phyloP scores from a whole-genome alignment of 106 monocot genomes.

The Dendrobium huoshanense region DNA sequence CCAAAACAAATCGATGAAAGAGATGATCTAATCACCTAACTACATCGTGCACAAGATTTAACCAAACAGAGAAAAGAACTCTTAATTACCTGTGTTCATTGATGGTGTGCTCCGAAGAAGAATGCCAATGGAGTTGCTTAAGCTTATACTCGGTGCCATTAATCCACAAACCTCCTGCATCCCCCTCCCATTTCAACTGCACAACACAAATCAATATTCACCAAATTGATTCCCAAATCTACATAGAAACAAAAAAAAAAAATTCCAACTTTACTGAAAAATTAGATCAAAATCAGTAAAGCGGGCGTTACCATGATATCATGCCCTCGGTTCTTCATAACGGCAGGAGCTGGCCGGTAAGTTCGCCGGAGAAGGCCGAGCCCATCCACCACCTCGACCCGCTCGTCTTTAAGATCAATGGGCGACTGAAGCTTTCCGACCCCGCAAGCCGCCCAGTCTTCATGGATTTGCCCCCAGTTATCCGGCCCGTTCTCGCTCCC shows the following conservation, averaged over 20 bases:
- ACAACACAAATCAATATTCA: not conserved
- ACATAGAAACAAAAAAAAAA: not conserved
- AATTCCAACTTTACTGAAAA: too few species aligned
- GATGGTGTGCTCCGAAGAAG: constrained; percentile 18
- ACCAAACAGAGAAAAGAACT: not conserved
- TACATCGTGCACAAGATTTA: not conserved
- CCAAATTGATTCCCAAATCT: not conserved
- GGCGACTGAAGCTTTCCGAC: constrained; percentile 26
- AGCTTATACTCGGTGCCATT: constrained; percentile 12
- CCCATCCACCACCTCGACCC: constrained; percentile 4
- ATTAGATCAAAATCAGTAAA: not conserved
- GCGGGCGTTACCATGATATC: constrained; percentile 10
- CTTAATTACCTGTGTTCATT: constrained; percentile 12
- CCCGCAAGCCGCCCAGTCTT: constrained; percentile 21
- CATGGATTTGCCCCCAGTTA: constrained; percentile 19
- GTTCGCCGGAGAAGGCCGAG: constrained; percentile 7
- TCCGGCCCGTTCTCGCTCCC: constrained; percentile 17
- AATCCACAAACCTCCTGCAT: constrained; percentile 11
- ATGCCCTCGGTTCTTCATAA: constrained; percentile 25
- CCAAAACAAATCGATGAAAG: too few species aligned
- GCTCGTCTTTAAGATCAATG: constrained; percentile 14
- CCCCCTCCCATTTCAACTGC: constrained; percentile 19
- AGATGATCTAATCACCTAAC: too few species aligned
- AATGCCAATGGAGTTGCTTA: constrained; percentile 23
- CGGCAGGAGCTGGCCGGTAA: constrained; percentile 12